Percentiles rank a stretch among this genome's conserved stretches.
Evolutionary conservation across 2,329 filamentous ascomycete species (phyloP).

Genomic region (Apiospora saccharicola): DNA sequence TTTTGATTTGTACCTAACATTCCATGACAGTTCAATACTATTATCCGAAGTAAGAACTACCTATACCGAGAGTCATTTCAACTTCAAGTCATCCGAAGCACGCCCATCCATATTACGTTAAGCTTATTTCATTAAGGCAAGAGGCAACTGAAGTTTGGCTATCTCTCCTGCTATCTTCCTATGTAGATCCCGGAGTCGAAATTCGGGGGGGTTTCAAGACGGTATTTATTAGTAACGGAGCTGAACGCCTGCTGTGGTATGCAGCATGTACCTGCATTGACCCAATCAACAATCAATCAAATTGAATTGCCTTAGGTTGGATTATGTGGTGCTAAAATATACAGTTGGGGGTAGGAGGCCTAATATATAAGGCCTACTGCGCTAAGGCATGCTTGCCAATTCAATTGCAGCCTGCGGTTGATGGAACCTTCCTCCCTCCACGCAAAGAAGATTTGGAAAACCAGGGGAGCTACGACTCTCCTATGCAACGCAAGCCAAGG

Average conservation of each 20-base stretch:
- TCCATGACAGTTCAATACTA: background rate
- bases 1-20: background rate
- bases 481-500: background rate
- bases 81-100: background rate
- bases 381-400: constrained; percentile 3
- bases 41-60: background rate
- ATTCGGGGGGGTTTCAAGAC: background rate
- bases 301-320: too few species aligned
- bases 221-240: constrained; percentile 1
- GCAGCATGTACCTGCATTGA: constrained; percentile 9
- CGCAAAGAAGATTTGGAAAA: background rate
- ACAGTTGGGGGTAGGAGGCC: background rate
- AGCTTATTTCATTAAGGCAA: too few species aligned
- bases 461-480: background rate
- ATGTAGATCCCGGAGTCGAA: too few species aligned
- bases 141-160: too few species aligned
- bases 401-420: constrained; percentile 13
- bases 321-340: too few species aligned
- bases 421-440: background rate
- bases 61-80: background rate
- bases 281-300: background rate
- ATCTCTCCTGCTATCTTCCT: too few species aligned
- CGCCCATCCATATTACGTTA: background rate
- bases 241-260: background rate
- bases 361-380: background rate